These are phyloP conservation scores for Cryptosporidium viatorum DNA, from an alignment of 169 alveolate genomes.

Conservation along the genomic window DNA sequence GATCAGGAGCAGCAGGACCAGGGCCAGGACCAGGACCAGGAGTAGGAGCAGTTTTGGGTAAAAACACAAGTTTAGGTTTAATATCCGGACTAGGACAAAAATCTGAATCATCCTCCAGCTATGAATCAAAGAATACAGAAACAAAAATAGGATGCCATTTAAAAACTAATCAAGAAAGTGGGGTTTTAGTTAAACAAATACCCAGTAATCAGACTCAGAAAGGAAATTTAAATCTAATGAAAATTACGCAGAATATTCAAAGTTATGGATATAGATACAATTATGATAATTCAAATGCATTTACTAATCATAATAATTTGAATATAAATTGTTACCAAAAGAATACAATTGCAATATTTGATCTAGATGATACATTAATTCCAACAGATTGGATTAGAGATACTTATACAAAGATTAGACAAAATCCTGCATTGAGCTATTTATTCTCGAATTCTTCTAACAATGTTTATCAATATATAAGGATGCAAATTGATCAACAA, in stretches of 20 bases:
- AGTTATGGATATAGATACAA: conserved; percentile 5
- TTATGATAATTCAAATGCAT: neutral
- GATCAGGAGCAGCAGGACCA: neutral
- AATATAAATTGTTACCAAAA: neutral
- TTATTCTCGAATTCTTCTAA: conserved; percentile 51
- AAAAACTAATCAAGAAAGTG: neutral
- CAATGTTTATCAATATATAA: conserved; percentile 77
- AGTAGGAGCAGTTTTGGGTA: neutral
- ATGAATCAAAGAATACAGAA: neutral
- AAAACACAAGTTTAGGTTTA: neutral
- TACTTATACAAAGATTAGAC: conserved; percentile 52
- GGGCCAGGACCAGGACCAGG: neutral
- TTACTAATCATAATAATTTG: neutral
- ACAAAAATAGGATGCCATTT: neutral
- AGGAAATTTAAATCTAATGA: conserved; percentile 16
- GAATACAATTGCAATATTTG: conserved; percentile 80
- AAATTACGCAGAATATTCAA: conserved; percentile 14
- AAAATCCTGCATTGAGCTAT: conserved; percentile 32
- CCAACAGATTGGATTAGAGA: conserved; percentile 87
- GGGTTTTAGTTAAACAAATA: neutral
- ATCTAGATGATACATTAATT: conserved; percentile 85
- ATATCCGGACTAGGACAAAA: neutral
- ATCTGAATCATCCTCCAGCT: neutral
- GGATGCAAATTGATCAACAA: conserved; percentile 80
- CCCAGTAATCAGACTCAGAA: neutral